Evolutionary conservation across 2,329 filamentous ascomycete species (phyloP), one percentile per base, ranked within the genome.

Genomic region (Esteya vermicola): DNA sequence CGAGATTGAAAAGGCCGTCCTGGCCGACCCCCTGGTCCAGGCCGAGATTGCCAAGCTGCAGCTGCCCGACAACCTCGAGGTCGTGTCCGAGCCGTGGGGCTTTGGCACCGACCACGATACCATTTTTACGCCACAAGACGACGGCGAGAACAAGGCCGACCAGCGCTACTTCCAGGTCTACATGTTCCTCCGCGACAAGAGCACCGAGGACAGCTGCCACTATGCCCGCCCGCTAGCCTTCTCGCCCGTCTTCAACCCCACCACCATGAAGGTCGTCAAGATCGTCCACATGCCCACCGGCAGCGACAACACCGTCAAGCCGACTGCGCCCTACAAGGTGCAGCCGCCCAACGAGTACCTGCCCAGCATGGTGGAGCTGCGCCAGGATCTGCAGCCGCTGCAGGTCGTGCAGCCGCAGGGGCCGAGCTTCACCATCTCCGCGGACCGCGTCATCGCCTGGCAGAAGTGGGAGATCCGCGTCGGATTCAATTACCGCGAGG

Each of bases 401-500:
- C 73, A 85, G 47, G 75, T 89, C 34, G 67, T 73, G 2, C 83
- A 89, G 52, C 70, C 70, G 25, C 81, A 93, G 50, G 88, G 88
- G 12, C 85, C 93, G 1, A 91, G 84, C 0, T 95, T 94, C 65
- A 70, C 78, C 4, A 36, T 49, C 42, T 38, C 40, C 31, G 84
- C 84, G 2, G 67, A 85, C 12, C 74, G 75, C 36, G n/a, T n/a
- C n/a, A 70, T 94, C 35, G 75, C 77, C 48, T 95, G 88, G 88
- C 85, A 93, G 57, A 93, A 91, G 54, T 94, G 85, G 81, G 89
- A 75, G 51, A 75, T 94, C 48, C 88, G 94, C 57, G 75, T 95
- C 43, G 88, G 88, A 18, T 95, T 94, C 71, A 94, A 93, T 66
- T 91, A 93, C 63, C 75, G 84, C 21, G 88, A 95, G 60, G 88